Evolutionary conservation across 805 yeast species (phyloP).

Genomic region (Candida hungchunana): DNA sequence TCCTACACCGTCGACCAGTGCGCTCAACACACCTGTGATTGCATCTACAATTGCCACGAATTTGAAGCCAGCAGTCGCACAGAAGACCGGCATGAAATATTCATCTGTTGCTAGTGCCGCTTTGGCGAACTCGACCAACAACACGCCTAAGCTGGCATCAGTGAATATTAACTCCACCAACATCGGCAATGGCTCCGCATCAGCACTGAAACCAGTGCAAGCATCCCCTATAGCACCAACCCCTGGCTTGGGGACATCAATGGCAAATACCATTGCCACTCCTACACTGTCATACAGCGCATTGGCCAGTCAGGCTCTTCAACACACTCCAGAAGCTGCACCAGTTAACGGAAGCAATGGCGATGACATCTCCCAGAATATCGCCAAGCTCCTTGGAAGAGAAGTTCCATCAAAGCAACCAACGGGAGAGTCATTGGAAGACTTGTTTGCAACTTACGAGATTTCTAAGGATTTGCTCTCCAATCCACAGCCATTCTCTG

Average conservation of each 20-base stretch:
- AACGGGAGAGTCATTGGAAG: constrained; percentile 4
- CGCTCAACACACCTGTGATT: constrained; percentile 2
- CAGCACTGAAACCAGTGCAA: background rate
- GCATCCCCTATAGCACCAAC: constrained; percentile 2
- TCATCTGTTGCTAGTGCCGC: constrained; percentile 38
- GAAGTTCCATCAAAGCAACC: background rate
- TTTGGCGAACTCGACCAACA: constrained; percentile 10
- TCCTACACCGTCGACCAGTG: too few relatives aligned
- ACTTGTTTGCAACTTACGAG: constrained; percentile 27
- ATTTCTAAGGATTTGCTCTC: constrained; percentile 37
- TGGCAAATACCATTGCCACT: background rate
- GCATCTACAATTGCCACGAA: constrained; percentile 18
- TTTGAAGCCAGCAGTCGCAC: constrained; percentile 52
- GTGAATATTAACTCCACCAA: constrained; percentile 1
- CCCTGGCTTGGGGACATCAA: background rate
- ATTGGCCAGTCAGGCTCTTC: too few relatives aligned
- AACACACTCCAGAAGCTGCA: background rate
- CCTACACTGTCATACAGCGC: background rate
- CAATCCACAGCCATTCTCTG: constrained; percentile 49
- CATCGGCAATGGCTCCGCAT: background rate
- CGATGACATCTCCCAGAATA: background rate
- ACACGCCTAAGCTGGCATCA: constrained; percentile 19
- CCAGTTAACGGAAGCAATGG: too few relatives aligned
- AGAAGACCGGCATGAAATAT: constrained; percentile 54
- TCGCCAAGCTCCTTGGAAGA: constrained; percentile 1